Evolutionary conservation across 2,329 filamentous ascomycete genomes (phyloP).

Genomic region (Aspergillus ustus): DNA sequence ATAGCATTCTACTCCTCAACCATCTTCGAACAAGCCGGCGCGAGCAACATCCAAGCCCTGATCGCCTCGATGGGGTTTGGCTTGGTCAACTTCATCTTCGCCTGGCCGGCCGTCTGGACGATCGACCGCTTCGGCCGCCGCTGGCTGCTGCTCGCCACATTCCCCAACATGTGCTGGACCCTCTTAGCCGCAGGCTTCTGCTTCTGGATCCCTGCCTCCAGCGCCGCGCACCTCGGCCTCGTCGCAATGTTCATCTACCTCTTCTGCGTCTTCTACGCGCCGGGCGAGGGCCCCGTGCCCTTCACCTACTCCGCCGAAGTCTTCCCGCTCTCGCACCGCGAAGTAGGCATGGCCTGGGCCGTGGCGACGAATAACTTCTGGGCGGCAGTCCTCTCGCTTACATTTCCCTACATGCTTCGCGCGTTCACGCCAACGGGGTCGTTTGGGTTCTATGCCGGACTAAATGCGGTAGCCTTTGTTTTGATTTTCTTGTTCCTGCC

Average conservation of each 20-base stretch:
- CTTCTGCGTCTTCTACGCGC: slow-evolving; percentile 68
- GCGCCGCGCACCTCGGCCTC: slow-evolving; percentile 54
- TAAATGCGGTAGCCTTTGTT: slow-evolving; percentile 64
- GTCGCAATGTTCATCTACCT: slow-evolving; percentile 68
- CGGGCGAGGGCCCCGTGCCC: slow-evolving; percentile 63
- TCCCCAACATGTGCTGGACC: slow-evolving; percentile 70
- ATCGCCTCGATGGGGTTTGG: slow-evolving; percentile 69
- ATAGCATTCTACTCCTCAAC: slow-evolving; percentile 77
- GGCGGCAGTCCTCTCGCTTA: slow-evolving; percentile 55
- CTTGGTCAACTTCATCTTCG: slow-evolving; percentile 67
- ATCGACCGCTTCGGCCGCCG: slow-evolving; percentile 71
- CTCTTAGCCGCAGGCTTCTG: slow-evolving; percentile 66
- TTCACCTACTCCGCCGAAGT: slow-evolving; percentile 60
- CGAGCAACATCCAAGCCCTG: slow-evolving; percentile 59
- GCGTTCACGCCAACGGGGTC: slow-evolving; percentile 58
- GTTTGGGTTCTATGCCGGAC: slow-evolving; percentile 64
- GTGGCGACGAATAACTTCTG: slow-evolving; percentile 53
- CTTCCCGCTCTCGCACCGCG: slow-evolving; percentile 60
- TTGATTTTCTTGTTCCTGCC: slow-evolving; percentile 68
- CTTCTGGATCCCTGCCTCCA: slow-evolving; percentile 54
- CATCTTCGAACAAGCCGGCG: slow-evolving; percentile 59
- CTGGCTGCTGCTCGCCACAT: slow-evolving; percentile 66
- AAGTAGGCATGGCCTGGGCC: slow-evolving; percentile 54
- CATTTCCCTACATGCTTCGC: slow-evolving; percentile 53
- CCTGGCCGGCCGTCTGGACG: slow-evolving; percentile 68